Evolutionary conservation across 139 green algal genomes (phyloP).

Genomic region (Chlorella sp.): DNA sequence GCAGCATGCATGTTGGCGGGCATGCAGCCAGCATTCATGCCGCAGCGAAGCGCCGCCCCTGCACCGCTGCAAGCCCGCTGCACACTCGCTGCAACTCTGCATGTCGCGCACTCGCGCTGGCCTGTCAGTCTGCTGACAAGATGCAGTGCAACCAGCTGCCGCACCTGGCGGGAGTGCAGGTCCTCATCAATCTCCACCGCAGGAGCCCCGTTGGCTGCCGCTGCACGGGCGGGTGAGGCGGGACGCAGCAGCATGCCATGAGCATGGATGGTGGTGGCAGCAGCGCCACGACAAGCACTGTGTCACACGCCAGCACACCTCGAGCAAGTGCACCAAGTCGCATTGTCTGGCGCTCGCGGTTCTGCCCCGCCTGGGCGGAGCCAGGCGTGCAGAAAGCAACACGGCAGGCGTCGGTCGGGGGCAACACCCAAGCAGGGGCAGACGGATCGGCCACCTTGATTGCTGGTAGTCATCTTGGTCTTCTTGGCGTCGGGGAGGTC

Average conservation of each 20-base stretch:
- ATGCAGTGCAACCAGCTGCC: background rate
- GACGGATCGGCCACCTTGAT: background rate
- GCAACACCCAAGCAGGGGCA: no score
- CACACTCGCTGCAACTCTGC: no score
- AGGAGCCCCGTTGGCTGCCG: conserved; percentile 36
- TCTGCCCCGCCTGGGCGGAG: no score
- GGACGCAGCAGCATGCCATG: background rate
- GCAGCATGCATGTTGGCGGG: no score
- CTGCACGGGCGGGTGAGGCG: background rate
- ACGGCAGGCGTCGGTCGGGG: background rate
- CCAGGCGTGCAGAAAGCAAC: background rate
- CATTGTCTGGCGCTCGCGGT: no score
- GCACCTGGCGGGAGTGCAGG: conserved; percentile 84
- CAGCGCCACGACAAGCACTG: no score
- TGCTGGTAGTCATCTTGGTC: conserved; percentile 27
- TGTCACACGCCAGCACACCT: no score
- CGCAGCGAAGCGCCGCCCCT: no score
- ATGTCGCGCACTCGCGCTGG: no score
- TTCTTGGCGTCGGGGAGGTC: conserved; percentile 20
- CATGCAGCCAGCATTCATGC: no score
- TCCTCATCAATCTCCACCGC: conserved; percentile 92
- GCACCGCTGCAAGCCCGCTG: background rate
- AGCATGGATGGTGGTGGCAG: no score
- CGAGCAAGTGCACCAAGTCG: no score
- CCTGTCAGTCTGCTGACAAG: background rate